Evolutionary conservation across 2,329 filamentous ascomycete species (phyloP), one percentile per base, ranked within the genome.

Genomic region (Rugonectria rugulosa): DNA sequence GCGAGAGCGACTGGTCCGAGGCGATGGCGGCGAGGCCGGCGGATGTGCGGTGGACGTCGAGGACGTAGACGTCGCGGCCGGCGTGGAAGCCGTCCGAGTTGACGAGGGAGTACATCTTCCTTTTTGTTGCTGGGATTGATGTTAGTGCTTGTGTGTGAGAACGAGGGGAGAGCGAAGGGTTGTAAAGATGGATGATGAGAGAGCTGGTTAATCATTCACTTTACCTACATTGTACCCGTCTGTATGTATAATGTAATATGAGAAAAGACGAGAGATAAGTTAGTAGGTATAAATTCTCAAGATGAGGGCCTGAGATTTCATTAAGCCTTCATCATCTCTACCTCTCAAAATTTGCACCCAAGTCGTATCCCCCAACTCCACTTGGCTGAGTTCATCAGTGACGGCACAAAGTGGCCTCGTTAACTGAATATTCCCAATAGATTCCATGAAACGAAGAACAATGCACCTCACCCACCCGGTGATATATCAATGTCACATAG

Each of bases 1-100:
- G 73, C 23, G 84, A 82, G 17, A 93, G 77, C n/a, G 79, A 81
- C 72, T 91, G 85, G 73, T 92, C 88, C 0, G 89, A 91, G 3
- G 87, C 83, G 53, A 89, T 88, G 14, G 84, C 81, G 2, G 84
- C 85, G 34, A 90, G 77, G 5, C 81, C 77, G 2, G 74, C 69
- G 1, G 75, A 63, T 4, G 82, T 75, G n/a, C 81, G 78, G 21
- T 81, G 74, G 47, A 89, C 75, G 56, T 85, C 80, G 44, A 86
- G 80, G 27, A 88, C 80, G 69, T 88, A 89, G 46, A 81, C 75
- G 38, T 80, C 79, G 43, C 55, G 57, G 23, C 66, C 63, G 58
- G 72, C 67, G 62, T 54, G 61, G 60, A 72, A 65, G 26, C 60
- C 54, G 46, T 74, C 73, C 50, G 68, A 50, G 56, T 67, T 69